Conservation (phyloP, 371 early-diverging fungal genomes). For the Mortierella sp. region DNA sequence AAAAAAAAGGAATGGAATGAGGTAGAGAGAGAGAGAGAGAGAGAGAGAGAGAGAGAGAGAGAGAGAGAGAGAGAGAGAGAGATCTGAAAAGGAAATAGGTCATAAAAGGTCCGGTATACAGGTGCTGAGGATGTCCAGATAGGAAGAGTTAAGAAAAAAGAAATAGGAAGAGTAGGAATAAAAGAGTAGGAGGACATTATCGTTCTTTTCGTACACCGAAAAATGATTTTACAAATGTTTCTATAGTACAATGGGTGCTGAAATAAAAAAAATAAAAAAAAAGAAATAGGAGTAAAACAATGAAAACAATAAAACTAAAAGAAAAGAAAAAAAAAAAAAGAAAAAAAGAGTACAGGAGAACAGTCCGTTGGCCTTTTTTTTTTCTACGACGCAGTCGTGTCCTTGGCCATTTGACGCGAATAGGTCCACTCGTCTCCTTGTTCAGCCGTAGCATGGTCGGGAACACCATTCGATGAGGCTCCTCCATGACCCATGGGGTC, state of each 20-base stretch:
- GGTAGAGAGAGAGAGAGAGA: background rate
- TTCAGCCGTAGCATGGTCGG: slow-evolving; percentile 8
- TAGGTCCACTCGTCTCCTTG: slow-evolving; percentile 40
- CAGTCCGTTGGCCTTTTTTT: too few species aligned
- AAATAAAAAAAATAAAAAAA: slow-evolving; percentile 7
- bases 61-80: too few species aligned
- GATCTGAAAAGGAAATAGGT: too few species aligned
- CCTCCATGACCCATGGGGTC: slow-evolving; percentile 9
- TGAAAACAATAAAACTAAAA: background rate
- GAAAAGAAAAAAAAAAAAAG: background rate
- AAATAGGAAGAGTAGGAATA: background rate
- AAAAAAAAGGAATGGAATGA: background rate
- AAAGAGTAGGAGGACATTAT: background rate
- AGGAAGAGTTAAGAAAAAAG: background rate
- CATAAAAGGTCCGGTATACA: too few species aligned
- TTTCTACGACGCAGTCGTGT: slow-evolving; percentile 17
- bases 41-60: slow-evolving; percentile 1
- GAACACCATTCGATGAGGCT: slow-evolving; percentile 6
- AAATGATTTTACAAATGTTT: background rate
- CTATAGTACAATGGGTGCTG: slow-evolving; percentile 20
- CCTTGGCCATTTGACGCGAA: slow-evolving; percentile 51
- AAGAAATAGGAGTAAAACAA: background rate
- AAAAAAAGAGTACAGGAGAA: background rate
- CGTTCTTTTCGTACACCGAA: too few species aligned
- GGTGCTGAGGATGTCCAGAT: too few species aligned